Conservation (phyloP, 164 flowering plant species). For the Vitis riparia region DNA sequence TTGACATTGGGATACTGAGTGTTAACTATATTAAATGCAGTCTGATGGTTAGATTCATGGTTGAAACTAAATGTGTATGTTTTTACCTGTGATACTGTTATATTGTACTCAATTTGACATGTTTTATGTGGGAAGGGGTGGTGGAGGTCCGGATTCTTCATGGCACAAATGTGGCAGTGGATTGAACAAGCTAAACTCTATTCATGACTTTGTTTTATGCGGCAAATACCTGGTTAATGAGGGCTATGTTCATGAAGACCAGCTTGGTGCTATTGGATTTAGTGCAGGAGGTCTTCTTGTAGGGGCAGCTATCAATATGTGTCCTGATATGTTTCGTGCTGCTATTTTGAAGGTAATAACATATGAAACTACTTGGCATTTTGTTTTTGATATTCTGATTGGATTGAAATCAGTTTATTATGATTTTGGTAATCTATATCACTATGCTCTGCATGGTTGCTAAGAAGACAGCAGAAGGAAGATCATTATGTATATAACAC, state of each 20-base stretch:
- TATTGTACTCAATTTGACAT: background rate
- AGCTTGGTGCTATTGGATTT: conserved; percentile 64
- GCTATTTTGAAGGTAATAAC: conserved; percentile 70
- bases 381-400: background rate
- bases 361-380: background rate
- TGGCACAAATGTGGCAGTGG: conserved; percentile 92
- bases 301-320: conserved; percentile 77
- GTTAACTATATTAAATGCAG: too few relatives aligned
- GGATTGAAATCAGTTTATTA: too few relatives aligned
- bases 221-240: conserved; percentile 64
- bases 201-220: conserved; percentile 78
- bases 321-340: conserved; percentile 61
- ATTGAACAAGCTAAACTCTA: conserved; percentile 62
- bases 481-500: too few relatives aligned
- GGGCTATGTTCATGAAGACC: conserved; percentile 54
- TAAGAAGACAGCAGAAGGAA: too few relatives aligned
- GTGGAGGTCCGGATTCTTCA: conserved; percentile 64
- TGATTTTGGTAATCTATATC: too few relatives aligned
- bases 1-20: too few relatives aligned
- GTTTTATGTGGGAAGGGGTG: conserved; percentile 62
- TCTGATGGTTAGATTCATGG: too few relatives aligned
- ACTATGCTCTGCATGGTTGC: too few relatives aligned
- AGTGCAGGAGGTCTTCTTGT: conserved; percentile 92
- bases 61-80: too few relatives aligned
- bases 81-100: too few relatives aligned